Conservation (phyloP, 2,329 filamentous ascomycete genomes). For the Ceratocystis alfenasii region DNA sequence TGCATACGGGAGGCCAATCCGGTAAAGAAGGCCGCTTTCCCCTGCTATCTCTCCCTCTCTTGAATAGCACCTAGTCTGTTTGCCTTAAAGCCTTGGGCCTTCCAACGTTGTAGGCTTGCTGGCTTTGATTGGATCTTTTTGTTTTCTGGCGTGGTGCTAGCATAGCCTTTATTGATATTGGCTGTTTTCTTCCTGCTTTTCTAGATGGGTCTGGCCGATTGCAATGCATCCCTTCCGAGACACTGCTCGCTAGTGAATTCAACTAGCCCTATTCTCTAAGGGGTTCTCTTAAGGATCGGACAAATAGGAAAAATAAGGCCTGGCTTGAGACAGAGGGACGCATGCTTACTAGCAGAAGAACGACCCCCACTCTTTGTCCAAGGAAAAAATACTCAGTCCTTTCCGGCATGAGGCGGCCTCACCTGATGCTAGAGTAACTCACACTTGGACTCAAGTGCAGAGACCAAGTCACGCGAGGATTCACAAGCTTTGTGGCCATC, state of each 20-base stretch:
- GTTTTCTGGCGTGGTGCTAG: not conserved
- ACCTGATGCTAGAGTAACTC: no score
- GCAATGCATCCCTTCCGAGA: not conserved
- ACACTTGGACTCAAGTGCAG: no score
- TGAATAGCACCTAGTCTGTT: not conserved
- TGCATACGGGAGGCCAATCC: no score
- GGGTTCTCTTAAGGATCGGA: slow-evolving; percentile 6
- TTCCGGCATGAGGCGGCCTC: no score
- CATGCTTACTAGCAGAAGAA: no score
- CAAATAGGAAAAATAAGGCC: not conserved
- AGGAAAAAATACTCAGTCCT: no score
- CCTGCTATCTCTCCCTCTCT: not conserved
- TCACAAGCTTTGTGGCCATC: no score
- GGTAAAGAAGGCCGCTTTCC: not conserved
- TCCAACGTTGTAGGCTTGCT: not conserved
- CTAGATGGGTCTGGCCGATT: not conserved
- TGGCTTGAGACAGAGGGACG: not conserved
- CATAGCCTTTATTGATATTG: not conserved
- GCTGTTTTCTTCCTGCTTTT: not conserved
- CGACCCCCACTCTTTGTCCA: no score
- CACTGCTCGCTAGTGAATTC: not conserved
- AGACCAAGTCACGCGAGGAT: no score
- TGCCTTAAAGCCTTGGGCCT: not conserved
- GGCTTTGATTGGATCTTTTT: not conserved
- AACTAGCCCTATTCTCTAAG: not conserved